These are phyloP conservation scores for Trichosporon sp. DNA, from an alignment of 1,284 basidiomycete species.

Conservation along the genomic window DNA sequence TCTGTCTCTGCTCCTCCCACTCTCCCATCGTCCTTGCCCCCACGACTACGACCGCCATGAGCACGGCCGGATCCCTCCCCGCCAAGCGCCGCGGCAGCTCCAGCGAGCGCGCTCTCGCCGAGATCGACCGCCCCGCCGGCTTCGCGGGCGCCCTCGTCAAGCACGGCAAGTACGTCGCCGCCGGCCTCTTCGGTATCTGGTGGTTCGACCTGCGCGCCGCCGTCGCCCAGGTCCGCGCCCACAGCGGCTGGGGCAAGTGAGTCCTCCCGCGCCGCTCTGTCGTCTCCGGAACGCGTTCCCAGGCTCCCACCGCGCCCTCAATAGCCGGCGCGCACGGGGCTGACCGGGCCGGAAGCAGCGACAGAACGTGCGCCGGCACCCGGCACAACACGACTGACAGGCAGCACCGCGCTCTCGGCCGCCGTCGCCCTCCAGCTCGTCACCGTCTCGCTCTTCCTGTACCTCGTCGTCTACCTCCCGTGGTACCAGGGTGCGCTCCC, in stretches of 20 bases:
- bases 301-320: neutral
- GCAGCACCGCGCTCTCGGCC: conserved; percentile 13
- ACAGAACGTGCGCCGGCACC: neutral
- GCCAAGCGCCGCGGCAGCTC: neutral
- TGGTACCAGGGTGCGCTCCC: conserved; percentile 47
- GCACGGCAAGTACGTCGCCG: conserved; percentile 47
- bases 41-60: neutral
- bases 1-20: no score
- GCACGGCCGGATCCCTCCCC: neutral
- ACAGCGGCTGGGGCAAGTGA: conserved; percentile 27
- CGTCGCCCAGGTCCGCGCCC: conserved; percentile 19
- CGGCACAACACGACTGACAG: conserved; percentile 3
- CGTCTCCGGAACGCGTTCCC: neutral
- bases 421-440: conserved; percentile 26
- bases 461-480: conserved; percentile 47
- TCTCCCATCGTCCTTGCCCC: neutral
- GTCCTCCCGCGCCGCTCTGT: neutral
- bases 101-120: conserved; percentile 2
- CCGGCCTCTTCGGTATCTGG: conserved; percentile 41
- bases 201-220: conserved; percentile 30
- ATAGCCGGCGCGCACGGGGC: neutral
- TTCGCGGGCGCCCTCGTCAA: conserved; percentile 23
- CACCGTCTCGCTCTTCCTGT: conserved; percentile 47
- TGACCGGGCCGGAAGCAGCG: neutral
- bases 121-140: conserved; percentile 5